Base-by-base conservation (phyloP, 1,284 basidiomycete species). In the Sanghuangporus sanghuang region DNA sequence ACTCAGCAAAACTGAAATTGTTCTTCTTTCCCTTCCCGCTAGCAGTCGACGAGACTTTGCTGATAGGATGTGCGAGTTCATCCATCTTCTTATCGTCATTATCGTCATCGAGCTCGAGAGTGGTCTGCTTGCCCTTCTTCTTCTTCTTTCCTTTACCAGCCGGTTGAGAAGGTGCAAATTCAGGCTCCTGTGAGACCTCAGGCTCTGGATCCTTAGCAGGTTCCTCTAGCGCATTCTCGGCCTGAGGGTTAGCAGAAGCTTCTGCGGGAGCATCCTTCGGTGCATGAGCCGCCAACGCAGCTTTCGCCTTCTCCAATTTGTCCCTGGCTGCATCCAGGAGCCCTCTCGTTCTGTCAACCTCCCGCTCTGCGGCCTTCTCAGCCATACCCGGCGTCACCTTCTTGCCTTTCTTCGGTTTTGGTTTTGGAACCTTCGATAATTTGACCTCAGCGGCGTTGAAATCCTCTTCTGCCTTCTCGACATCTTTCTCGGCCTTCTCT, bases 341-440 rank as follows among this genome's bases (percentile, higher is more conserved):
- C 14, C 23, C n/a, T 16, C 35, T 35, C 50, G 7, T 35, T 12
- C 23, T 52, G 9, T 52, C 23, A 52, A 52, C 50, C 16, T 52
- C 39, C 2, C 59, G 46, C n/a, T 61, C 46, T 38, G 55, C 61
- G 8, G 61, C 21, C 23, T 57, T 44, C 48, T 59, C 57, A 38
- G 49, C 57, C n/a, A n/a, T n/a, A n/a, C n/a, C n/a, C n/a, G n/a
- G n/a, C n/a, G 48, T 2, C 11, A 16, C 39, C 36, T 61, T 61
- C 38, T 61, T 59, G 21, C 36, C 36, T 18, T 54, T 38, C 35
- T 61, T 61, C 27, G 57, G 40, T 21, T 61, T 61, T 2, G 59
- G 35, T 49, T 61, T 61, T 1, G 23, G 59, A 18, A 53, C n/a
- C 11, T 61, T 61, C 18, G 53, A 16, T 39, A 62, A n/a, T 38